Evolutionary conservation across 768 basidiomycete species (phyloP), one percentile per base, ranked within the genome.

Genomic region (Pseudohyphozyma bogoriensis): DNA sequence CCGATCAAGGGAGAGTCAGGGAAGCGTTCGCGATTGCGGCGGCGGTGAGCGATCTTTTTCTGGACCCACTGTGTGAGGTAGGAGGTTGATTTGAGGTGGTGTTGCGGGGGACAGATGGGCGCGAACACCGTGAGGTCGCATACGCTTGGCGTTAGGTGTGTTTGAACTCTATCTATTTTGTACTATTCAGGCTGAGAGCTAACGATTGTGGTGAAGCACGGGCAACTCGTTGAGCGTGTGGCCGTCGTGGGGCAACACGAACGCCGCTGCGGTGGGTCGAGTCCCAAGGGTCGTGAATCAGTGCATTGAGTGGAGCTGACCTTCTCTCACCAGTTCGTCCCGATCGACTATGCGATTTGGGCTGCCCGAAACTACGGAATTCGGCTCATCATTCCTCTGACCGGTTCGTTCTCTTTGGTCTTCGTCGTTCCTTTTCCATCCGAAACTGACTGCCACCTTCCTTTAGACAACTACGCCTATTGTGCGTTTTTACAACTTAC

Each of bases 1-100:
- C 72, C 1, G 64, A 62, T 37, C 64, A 68, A 26, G 51, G 57
- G 5, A 65, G 72, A 11, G 64, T 72, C 3, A 61, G 71, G 16
- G 70, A 72, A 44, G 69, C 68, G 16, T 68, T 72, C n/a, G n/a
- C n/a, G n/a, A n/a, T n/a, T n/a, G n/a, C n/a, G n/a, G n/a, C n/a
- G n/a, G n/a, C n/a, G n/a, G n/a, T n/a, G n/a, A n/a, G n/a, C n/a
- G n/a, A n/a, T n/a, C n/a, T n/a, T n/a, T n/a, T n/a, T n/a, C n/a
- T n/a, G n/a, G n/a, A n/a, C n/a, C n/a, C n/a, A n/a, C n/a, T n/a
- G n/a, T n/a, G n/a, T n/a, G n/a, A n/a, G n/a, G n/a, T n/a, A n/a
- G n/a, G n/a, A n/a, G n/a, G n/a, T n/a, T n/a, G n/a, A n/a, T n/a
- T n/a, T n/a, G n/a, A n/a, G n/a, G n/a, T n/a, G n/a, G n/a, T n/a